A percentile compares a stretch with the other conserved stretches of the same genome.
These are phyloP conservation scores for Beauveria sp. DNA, from an alignment of 2,329 filamentous ascomycete species.

Conservation along the genomic window DNA sequence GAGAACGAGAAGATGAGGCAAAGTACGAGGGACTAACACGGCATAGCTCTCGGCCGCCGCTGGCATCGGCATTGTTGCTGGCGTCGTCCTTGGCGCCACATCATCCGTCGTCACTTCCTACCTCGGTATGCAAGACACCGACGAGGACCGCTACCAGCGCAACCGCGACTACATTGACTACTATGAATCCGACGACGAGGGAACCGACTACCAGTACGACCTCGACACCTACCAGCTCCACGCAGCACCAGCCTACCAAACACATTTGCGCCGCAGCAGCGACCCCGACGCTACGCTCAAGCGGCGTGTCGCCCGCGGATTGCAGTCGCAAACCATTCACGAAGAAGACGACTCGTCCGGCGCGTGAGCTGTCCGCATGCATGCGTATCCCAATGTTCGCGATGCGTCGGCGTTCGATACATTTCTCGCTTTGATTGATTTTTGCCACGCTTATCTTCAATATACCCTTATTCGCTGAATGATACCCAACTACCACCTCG, in stretches of 20 bases:
- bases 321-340: slow-evolving; percentile 60
- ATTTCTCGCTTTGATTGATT: not conserved
- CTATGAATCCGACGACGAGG: slow-evolving; percentile 7
- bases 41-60: slow-evolving; percentile 54
- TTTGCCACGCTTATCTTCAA: not conserved
- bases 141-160: slow-evolving; percentile 9
- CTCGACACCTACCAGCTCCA: slow-evolving; percentile 9
- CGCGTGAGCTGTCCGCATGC: not conserved
- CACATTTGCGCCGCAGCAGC: slow-evolving; percentile 13
- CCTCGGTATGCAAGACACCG: slow-evolving; percentile 34
- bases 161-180: not conserved
- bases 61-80: slow-evolving; percentile 57
- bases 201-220: slow-evolving; percentile 4
- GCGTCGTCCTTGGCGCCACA: slow-evolving; percentile 49
- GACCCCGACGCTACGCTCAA: slow-evolving; percentile 29
- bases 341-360: slow-evolving; percentile 62
- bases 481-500: not conserved
- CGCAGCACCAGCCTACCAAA: slow-evolving; percentile 17
- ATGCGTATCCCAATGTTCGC: not conserved
- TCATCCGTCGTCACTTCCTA: slow-evolving; percentile 47
- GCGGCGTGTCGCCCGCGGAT: slow-evolving; percentile 35
- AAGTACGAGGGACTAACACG: not conserved
- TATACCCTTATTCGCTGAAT: not conserved
- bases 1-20: not conserved
- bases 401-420: no score